These are phyloP conservation scores for Monoraphidium neglectum DNA, from an alignment of 139 green algal species.

Conservation along the genomic window DNA sequence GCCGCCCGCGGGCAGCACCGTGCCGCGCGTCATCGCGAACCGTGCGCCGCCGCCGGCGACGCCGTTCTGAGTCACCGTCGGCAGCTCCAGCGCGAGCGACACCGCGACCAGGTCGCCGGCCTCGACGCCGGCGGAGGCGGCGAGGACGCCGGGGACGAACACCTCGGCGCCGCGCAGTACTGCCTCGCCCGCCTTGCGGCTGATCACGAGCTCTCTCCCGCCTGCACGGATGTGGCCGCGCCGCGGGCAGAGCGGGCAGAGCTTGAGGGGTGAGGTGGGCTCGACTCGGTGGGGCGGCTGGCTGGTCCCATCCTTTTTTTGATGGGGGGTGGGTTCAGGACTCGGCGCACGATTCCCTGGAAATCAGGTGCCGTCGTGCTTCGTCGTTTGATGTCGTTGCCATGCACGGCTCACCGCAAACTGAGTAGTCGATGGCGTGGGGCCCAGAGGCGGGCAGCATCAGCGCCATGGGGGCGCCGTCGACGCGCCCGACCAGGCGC, in stretches of 20 bases:
- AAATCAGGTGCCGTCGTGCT: too few relatives aligned
- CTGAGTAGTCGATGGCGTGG: conserved; percentile 43
- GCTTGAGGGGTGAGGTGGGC: not conserved
- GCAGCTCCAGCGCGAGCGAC: conserved; percentile 61
- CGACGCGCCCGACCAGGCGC: not conserved
- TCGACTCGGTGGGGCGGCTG: not conserved
- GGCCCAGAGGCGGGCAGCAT: conserved; percentile 61
- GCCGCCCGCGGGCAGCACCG: conserved; percentile 35
- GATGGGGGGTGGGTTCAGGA: too few relatives aligned
- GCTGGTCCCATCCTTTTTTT: too few relatives aligned
- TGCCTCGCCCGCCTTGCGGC: conserved; percentile 83
- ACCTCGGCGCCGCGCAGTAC: conserved; percentile 81
- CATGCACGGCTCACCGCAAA: not conserved
- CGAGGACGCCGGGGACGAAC: conserved; percentile 81
- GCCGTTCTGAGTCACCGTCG: too few relatives aligned
- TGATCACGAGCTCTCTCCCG: conserved; percentile 65
- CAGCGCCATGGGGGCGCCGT: conserved; percentile 39
- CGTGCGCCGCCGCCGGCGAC: not conserved
- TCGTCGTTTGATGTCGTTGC: not conserved
- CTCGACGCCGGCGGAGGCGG: conserved; percentile 52
- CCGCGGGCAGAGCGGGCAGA: not conserved
- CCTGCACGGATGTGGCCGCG: not conserved
- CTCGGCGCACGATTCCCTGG: not conserved
- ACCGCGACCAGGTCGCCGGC: conserved; percentile 78
- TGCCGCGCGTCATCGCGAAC: conserved; percentile 60